Evolutionary conservation across 2,329 filamentous ascomycete genomes (phyloP), one percentile per base, ranked within the genome.

Genomic region (Penicillium sp.): DNA sequence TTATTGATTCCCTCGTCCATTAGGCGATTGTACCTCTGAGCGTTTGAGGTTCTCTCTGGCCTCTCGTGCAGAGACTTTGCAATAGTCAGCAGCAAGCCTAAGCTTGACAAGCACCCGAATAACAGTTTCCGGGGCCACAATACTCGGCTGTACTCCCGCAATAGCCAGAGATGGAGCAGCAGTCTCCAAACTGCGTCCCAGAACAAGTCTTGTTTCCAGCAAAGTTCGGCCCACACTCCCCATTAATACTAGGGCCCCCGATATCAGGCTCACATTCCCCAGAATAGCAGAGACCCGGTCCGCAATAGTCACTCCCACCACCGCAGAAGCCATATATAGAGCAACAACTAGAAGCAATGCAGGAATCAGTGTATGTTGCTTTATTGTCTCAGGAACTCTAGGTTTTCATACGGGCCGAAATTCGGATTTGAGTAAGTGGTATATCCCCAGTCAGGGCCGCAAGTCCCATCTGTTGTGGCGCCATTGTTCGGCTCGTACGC

Each of bases 171-270:
- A 50, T 65, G 11, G 67, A 72, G 54, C 70, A 72, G 49, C 69
- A 71, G 19, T 35, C 64, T 23, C 70, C 69, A 64, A 72, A 71
- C 55, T 72, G 66, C 4, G 70, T 73, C 26, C 69, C 69, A 49
- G 67, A 67, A 61, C 67, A 73, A 17, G 67, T 70, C 57, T 72
- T 71, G 59, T 71, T 70, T 44, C 70, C 69, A 6, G 70, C 66
- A 62, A 72, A 70, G 26, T 55, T 59, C 41, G 68, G 70, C 5
- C 70, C 70, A 61, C 69, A 71, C 56, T 67, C 64, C 41, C 71
- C 69, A 57, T 65, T 67, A 7, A 64, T 68, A 35, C 56, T 64
- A 6, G 65, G 67, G 44, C 70, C 68, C 19, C 69, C 68, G 50
- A 54, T 67, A 57, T 70, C 67, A 50, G 68, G 61, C 38, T 64